phyloP scores from a whole-genome alignment of 108 stramenopile species.

The Fistulifera pelliculosa region DNA sequence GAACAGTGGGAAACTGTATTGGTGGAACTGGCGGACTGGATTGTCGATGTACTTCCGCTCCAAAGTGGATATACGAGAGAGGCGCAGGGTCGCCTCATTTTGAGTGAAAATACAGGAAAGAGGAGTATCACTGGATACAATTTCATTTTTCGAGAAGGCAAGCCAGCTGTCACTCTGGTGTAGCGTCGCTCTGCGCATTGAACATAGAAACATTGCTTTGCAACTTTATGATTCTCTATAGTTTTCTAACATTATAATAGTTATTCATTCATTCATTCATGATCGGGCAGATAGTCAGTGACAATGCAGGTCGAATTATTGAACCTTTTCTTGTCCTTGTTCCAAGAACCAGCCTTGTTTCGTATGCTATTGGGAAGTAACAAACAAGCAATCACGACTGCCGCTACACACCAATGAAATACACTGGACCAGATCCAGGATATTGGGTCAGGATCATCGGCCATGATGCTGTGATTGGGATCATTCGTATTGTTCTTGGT shows the following conservation, averaged over 20 bases:
- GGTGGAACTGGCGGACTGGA: constrained; percentile 56
- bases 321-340: too few species aligned
- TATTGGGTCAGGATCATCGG: constrained; percentile 63
- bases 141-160: too few species aligned
- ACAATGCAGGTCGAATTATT: too few species aligned
- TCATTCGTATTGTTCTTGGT: neutral
- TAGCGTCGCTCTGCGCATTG: too few species aligned
- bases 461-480: constrained; percentile 26
- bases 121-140: too few species aligned
- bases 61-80: constrained; percentile 68
- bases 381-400: constrained; percentile 13
- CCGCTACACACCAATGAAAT: constrained; percentile 47
- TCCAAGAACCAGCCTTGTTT: too few species aligned
- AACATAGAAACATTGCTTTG: too few species aligned
- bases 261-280: too few species aligned
- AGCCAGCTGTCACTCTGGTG: too few species aligned
- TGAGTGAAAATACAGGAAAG: constrained; percentile 8
- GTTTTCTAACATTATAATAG: too few species aligned
- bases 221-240: too few species aligned
- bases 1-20: constrained; percentile 50
- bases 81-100: constrained; percentile 63
- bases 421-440: constrained; percentile 46
- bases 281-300: too few species aligned
- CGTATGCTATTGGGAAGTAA: neutral
- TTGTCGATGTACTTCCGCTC: constrained; percentile 77